Evolutionary conservation across 768 basidiomycete species (phyloP).

Genomic region (Suillus tomentosus): DNA sequence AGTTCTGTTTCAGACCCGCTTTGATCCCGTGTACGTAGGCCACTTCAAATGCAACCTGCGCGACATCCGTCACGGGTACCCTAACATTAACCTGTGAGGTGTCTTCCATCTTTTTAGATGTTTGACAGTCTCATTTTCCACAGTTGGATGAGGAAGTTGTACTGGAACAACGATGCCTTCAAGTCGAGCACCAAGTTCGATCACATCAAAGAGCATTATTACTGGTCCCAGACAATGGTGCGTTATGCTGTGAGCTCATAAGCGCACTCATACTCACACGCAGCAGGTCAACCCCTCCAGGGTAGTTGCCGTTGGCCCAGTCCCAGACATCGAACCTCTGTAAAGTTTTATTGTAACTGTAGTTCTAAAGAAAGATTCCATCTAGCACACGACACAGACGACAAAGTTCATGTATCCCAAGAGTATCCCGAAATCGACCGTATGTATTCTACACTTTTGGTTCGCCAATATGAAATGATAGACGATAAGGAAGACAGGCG

Average conservation of each 20-base stretch:
- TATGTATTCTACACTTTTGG: neutral
- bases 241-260: neutral
- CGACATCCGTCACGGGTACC: slow-evolving; percentile 85
- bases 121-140: neutral
- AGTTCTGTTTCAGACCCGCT: slow-evolving; percentile 59
- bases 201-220: slow-evolving; percentile 58
- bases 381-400: slow-evolving; percentile 12
- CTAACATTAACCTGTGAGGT: slow-evolving; percentile 63
- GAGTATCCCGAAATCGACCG: neutral
- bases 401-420: neutral
- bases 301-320: slow-evolving; percentile 75
- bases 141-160: slow-evolving; percentile 84
- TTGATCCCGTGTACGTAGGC: slow-evolving; percentile 86
- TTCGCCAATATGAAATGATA: neutral
- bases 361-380: slow-evolving; percentile 18
- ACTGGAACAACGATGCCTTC: slow-evolving; percentile 92
- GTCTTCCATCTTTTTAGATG: neutral
- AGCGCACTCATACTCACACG: slow-evolving; percentile 11
- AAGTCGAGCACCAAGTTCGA: slow-evolving; percentile 84
- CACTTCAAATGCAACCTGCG: slow-evolving; percentile 96
- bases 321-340: slow-evolving; percentile 66
- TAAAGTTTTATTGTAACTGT: slow-evolving; percentile 22
- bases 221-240: slow-evolving; percentile 36
- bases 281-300: slow-evolving; percentile 75
- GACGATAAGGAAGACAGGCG: neutral